phyloP scores from a whole-genome alignment of 345 rosid genomes.

The Dipteronia dyeriana region DNA sequence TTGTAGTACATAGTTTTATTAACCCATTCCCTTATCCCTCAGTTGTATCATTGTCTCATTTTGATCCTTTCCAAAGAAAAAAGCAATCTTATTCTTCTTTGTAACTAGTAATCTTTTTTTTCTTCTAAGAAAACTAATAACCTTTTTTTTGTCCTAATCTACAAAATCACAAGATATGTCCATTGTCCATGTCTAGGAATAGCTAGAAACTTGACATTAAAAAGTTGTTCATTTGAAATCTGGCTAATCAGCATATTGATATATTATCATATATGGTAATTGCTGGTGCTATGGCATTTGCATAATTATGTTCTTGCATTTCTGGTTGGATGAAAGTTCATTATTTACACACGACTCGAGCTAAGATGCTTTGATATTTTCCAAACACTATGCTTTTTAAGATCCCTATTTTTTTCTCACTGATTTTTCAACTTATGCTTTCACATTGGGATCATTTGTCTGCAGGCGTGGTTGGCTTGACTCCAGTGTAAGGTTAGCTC shows the following conservation, averaged over 20 bases:
- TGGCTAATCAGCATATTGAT: neutral
- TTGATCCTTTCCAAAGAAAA: too few species aligned
- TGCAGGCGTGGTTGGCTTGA: constrained; percentile 83
- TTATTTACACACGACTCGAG: neutral
- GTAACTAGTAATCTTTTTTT: neutral
- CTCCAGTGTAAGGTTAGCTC: constrained; percentile 41
- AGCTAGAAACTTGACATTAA: neutral
- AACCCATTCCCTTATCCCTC: too few species aligned
- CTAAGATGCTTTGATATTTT: neutral
- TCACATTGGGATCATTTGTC: neutral
- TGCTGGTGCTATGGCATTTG: neutral
- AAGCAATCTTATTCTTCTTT: too few species aligned
- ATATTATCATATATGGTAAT: neutral
- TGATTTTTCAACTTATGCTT: neutral
- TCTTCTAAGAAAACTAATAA: neutral
- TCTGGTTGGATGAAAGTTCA: neutral
- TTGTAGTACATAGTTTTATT: too few species aligned
- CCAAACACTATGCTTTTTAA: neutral
- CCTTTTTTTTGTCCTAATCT: neutral
- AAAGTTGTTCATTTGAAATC: neutral
- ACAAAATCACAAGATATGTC: neutral
- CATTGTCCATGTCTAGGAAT: neutral
- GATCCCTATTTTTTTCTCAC: constrained; percentile 4
- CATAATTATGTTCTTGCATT: neutral
- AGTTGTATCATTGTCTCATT: too few species aligned